phyloP scores from a whole-genome alignment of 176 grass and related monocot genomes.

The Zoysia japonica region DNA sequence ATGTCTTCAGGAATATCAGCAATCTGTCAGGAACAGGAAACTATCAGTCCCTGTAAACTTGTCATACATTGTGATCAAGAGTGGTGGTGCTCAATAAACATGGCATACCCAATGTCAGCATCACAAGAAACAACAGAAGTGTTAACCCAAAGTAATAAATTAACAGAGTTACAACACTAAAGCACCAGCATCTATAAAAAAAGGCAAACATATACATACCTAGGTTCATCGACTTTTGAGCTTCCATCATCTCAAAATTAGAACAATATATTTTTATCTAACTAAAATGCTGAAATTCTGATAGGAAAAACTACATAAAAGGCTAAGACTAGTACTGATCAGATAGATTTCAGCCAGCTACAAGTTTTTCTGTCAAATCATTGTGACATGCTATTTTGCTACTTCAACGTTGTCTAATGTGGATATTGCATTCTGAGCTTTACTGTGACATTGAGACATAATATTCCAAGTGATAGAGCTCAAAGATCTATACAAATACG shows the following conservation, averaged over 20 bases:
- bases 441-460: neutral
- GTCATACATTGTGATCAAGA: neutral
- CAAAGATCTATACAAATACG: neutral
- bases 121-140: neutral
- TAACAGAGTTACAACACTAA: neutral
- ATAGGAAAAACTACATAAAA: neutral
- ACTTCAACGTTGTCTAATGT: neutral
- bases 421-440: constrained; percentile 11
- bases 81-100: neutral
- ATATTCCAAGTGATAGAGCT: neutral
- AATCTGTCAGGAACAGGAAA: constrained; percentile 53
- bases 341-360: neutral
- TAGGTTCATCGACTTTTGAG: constrained; percentile 4
- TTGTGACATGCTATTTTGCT: neutral
- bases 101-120: neutral
- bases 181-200: neutral
- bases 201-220: neutral
- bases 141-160: neutral
- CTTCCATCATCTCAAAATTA: constrained; percentile 7
- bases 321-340: neutral
- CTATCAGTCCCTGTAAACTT: constrained; percentile 12
- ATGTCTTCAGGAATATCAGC: constrained; percentile 72
- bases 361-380: neutral
- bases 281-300: neutral
- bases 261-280: neutral